These are phyloP conservation scores for Cercospora sp. DNA, from an alignment of 2,329 filamentous ascomycete species.

Conservation along the genomic window DNA sequence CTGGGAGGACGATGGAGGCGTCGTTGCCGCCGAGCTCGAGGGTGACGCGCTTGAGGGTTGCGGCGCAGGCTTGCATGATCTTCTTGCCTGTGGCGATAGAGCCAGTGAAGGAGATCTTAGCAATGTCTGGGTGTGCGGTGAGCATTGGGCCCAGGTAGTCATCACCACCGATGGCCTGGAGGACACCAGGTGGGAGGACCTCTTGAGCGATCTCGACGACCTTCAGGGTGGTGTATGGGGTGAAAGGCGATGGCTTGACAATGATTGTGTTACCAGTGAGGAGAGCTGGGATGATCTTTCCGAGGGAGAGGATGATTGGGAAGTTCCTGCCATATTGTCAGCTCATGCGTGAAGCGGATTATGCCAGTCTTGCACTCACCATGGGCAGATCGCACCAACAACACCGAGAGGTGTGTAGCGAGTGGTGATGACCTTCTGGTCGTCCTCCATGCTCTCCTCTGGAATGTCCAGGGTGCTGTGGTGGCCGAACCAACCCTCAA, in stretches of 20 bases:
- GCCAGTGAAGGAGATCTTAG: slow-evolving; percentile 66
- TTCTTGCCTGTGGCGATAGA: slow-evolving; percentile 62
- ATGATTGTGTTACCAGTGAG: slow-evolving; percentile 50
- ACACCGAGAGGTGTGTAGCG: slow-evolving; percentile 52
- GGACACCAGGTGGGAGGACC: slow-evolving; percentile 63
- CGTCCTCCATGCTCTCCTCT: slow-evolving; percentile 47
- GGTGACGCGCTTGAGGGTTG: slow-evolving; percentile 61
- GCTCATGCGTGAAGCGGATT: neutral
- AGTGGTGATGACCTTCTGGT: slow-evolving; percentile 50
- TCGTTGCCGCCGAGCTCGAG: slow-evolving; percentile 65
- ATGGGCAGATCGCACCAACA: slow-evolving; percentile 49
- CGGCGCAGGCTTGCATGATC: slow-evolving; percentile 58
- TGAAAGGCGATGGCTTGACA: slow-evolving; percentile 51
- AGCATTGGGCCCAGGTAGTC: slow-evolving; percentile 61
- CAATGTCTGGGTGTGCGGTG: slow-evolving; percentile 59
- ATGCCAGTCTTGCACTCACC: slow-evolving; percentile 22
- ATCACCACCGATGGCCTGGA: slow-evolving; percentile 61
- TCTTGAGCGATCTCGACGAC: slow-evolving; percentile 59
- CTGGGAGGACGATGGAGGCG: slow-evolving; percentile 58
- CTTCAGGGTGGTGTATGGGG: slow-evolving; percentile 61
- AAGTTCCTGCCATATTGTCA: slow-evolving; percentile 43
- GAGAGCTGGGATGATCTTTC: slow-evolving; percentile 59
- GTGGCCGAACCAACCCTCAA: slow-evolving; percentile 41
- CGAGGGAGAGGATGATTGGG: slow-evolving; percentile 53
- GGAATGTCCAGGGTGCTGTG: slow-evolving; percentile 41